Conservation (phyloP, 148 eudicot genomes). For the Rhododendron ovatum region DNA sequence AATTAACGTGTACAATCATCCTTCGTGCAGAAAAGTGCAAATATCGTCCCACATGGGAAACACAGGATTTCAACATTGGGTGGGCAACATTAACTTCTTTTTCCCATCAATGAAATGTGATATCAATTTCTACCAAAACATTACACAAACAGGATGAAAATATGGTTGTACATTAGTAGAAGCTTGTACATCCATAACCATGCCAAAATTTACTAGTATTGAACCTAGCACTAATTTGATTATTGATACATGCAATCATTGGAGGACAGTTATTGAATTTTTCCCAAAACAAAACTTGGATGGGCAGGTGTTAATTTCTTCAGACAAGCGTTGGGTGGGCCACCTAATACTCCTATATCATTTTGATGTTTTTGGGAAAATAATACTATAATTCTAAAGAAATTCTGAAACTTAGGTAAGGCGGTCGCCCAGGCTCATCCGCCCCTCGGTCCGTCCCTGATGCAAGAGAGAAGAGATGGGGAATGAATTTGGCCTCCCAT, state of each 20-base stretch:
- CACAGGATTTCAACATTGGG: background rate
- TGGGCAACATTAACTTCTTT: too few relatives aligned
- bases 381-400: background rate
- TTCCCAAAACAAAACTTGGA: background rate
- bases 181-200: background rate
- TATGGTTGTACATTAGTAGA: background rate
- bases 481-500: background rate
- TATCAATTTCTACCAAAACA: background rate
- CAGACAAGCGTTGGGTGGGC: background rate
- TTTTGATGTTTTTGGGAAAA: background rate
- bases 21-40: background rate
- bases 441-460: background rate
- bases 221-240: background rate
- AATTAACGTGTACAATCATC: background rate
- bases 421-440: background rate
- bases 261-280: background rate
- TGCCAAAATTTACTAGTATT: background rate
- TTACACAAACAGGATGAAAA: background rate
- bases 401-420: background rate
- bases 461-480: background rate
- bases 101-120: background rate
- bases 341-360: background rate
- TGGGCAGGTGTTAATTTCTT: background rate
- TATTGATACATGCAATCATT: background rate
- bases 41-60: background rate